Percentiles rank a stretch among this genome's conserved stretches.
Conservation (phyloP, 257 asterid genomes). For the Linderniella brevidens region DNA sequence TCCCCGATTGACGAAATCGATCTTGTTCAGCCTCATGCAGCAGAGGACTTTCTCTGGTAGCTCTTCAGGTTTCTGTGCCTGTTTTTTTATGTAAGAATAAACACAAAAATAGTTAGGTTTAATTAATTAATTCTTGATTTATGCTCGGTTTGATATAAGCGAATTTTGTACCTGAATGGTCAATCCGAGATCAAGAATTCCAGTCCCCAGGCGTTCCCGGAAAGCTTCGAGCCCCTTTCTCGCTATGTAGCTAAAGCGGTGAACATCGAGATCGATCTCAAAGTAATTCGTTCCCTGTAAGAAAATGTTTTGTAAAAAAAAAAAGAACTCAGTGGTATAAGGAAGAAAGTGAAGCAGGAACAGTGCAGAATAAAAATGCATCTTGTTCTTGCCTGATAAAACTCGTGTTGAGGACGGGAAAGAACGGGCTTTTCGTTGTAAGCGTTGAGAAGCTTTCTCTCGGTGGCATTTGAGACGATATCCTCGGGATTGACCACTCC, state of each 20-base stretch:
- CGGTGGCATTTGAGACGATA: slow-evolving; percentile 51
- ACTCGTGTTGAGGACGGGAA: slow-evolving; percentile 70
- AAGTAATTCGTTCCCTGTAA: slow-evolving; percentile 48
- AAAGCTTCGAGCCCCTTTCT: slow-evolving; percentile 75
- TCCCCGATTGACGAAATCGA: slow-evolving; percentile 53
- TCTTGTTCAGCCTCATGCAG: slow-evolving; percentile 55
- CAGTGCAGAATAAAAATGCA: neutral
- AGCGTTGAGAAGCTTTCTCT: slow-evolving; percentile 49
- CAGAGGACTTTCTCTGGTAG: slow-evolving; percentile 51
- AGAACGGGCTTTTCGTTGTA: slow-evolving; percentile 71
- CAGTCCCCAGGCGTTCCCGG: slow-evolving; percentile 49
- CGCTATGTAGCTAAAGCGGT: slow-evolving; percentile 78
- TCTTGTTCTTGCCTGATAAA: slow-evolving; percentile 28
- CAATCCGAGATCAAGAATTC: slow-evolving; percentile 48
- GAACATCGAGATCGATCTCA: slow-evolving; percentile 67
- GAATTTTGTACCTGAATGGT: slow-evolving; percentile 45
- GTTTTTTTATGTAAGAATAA: slow-evolving; percentile 3
- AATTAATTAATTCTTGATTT: neutral
- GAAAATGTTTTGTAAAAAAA: neutral
- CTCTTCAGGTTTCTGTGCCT: slow-evolving; percentile 69
- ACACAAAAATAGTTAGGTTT: neutral
- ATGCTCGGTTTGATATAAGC: neutral
- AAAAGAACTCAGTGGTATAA: neutral
- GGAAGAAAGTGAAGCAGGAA: neutral
- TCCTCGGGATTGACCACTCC: slow-evolving; percentile 59